Conservation (phyloP, 2,329 filamentous ascomycete species). For the Seiridium unicorne region DNA sequence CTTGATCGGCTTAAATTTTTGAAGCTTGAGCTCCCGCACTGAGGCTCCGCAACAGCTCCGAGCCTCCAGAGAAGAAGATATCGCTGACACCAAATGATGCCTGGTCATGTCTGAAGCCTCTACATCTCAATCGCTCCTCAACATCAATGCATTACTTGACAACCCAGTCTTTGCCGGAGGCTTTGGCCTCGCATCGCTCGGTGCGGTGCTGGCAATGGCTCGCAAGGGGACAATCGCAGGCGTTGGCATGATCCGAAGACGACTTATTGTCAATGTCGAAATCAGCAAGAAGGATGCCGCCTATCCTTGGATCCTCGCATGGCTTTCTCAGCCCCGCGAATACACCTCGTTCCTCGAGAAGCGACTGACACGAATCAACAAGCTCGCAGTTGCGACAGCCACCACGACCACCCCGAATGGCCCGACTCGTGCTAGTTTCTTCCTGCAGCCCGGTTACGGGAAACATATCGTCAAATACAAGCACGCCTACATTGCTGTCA, state of each 20-base stretch:
- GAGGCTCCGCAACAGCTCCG: background rate
- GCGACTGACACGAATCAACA: slow-evolving; percentile 58
- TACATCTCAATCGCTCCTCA: slow-evolving; percentile 29
- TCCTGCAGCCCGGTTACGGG: slow-evolving; percentile 87
- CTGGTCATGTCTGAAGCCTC: slow-evolving; percentile 26
- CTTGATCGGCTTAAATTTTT: background rate
- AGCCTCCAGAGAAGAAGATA: background rate
- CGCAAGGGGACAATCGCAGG: slow-evolving; percentile 73
- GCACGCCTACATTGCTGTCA: slow-evolving; percentile 83
- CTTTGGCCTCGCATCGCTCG: slow-evolving; percentile 87
- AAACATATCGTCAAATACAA: slow-evolving; percentile 84
- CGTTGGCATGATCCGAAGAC: slow-evolving; percentile 73
- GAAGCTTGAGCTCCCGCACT: background rate
- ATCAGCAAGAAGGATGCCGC: slow-evolving; percentile 92
- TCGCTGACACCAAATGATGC: background rate
- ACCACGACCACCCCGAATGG: slow-evolving; percentile 61
- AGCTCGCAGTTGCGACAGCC: slow-evolving; percentile 56
- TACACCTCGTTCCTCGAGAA: slow-evolving; percentile 57
- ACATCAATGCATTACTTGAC: slow-evolving; percentile 58
- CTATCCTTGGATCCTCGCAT: slow-evolving; percentile 91
- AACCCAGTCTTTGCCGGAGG: slow-evolving; percentile 69
- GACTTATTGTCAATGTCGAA: slow-evolving; percentile 91
- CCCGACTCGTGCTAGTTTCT: slow-evolving; percentile 75
- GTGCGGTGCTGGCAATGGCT: slow-evolving; percentile 76
- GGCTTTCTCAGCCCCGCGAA: slow-evolving; percentile 83